A percentile compares a stretch with the other conserved stretches of the same genome.
Evolutionary conservation across 176 grass and related monocot genomes (phyloP).

Genomic region (Secale cereale): DNA sequence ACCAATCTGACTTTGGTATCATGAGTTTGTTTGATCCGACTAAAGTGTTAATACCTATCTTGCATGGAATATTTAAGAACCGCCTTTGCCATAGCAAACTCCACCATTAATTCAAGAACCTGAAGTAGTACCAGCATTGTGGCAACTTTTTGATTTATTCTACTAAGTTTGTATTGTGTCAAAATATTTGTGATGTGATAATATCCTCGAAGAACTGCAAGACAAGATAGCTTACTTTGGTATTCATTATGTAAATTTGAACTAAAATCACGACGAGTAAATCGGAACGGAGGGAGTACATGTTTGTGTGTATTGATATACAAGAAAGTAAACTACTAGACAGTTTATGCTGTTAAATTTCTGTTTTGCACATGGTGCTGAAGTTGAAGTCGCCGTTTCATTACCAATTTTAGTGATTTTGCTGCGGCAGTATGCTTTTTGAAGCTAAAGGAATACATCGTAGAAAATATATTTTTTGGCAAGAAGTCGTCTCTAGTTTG

Average conservation of each 20-base stretch:
- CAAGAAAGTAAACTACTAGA: slow-evolving; percentile 1
- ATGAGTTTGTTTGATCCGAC: background rate
- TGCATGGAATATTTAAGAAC: background rate
- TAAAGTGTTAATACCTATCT: background rate
- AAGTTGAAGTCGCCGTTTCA: background rate
- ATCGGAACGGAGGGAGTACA: too few species aligned
- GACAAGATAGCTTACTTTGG: background rate
- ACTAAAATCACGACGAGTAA: too few species aligned
- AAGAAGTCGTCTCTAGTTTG: background rate
- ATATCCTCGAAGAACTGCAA: background rate
- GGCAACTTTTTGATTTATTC: background rate
- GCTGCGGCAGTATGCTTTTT: background rate
- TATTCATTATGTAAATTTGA: background rate
- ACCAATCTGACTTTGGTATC: background rate
- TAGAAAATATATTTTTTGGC: background rate
- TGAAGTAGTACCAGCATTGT: background rate
- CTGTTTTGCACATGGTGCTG: slow-evolving; percentile 6
- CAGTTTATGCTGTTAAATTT: background rate
- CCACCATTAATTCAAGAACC: background rate
- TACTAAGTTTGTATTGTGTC: background rate
- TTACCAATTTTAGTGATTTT: background rate
- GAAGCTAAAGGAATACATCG: background rate
- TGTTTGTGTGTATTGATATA: background rate
- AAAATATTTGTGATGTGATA: background rate
- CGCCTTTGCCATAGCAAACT: background rate